phyloP scores from a whole-genome alignment of 2,329 filamentous ascomycete genomes.

The Hypoxylon sp. region DNA sequence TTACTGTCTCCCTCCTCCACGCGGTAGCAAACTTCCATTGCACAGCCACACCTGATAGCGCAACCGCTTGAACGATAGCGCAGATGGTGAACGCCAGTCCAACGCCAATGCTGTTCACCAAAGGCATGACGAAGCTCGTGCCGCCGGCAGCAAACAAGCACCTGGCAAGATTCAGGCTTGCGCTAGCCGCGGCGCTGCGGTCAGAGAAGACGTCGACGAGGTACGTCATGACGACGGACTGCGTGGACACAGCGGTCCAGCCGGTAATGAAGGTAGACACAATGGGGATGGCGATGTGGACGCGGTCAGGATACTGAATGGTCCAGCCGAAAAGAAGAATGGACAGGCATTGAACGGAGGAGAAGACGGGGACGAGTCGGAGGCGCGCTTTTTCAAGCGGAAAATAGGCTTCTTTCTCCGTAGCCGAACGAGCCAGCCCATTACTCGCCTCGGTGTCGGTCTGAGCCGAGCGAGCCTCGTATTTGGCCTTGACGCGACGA shows the following conservation, averaged over 20 bases:
- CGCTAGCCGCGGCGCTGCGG: conserved; percentile 65
- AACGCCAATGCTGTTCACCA: conserved; percentile 63
- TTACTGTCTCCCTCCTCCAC: conserved; percentile 55
- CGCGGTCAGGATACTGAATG: conserved; percentile 58
- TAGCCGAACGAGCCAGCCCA: neutral
- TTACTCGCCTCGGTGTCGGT: neutral
- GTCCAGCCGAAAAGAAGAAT: conserved; percentile 69
- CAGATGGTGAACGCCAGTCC: conserved; percentile 65
- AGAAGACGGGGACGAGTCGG: conserved; percentile 63
- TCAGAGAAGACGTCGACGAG: conserved; percentile 68
- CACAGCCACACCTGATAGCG: conserved; percentile 61
- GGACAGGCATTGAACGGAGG: conserved; percentile 61
- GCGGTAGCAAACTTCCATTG: conserved; percentile 60
- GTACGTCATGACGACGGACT: conserved; percentile 66
- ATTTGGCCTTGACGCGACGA: conserved; percentile 56
- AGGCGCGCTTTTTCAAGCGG: conserved; percentile 67
- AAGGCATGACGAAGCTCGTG: conserved; percentile 65
- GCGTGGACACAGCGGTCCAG: conserved; percentile 65
- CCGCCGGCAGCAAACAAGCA: conserved; percentile 67
- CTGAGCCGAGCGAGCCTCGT: conserved; percentile 40
- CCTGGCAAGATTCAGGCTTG: conserved; percentile 66
- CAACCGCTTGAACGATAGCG: conserved; percentile 59
- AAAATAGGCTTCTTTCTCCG: conserved; percentile 52
- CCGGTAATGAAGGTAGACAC: conserved; percentile 66
- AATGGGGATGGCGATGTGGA: conserved; percentile 66